These are phyloP conservation scores for Geotrichum aggregatum DNA, from an alignment of 1,139 yeast species.

Conservation along the genomic window DNA sequence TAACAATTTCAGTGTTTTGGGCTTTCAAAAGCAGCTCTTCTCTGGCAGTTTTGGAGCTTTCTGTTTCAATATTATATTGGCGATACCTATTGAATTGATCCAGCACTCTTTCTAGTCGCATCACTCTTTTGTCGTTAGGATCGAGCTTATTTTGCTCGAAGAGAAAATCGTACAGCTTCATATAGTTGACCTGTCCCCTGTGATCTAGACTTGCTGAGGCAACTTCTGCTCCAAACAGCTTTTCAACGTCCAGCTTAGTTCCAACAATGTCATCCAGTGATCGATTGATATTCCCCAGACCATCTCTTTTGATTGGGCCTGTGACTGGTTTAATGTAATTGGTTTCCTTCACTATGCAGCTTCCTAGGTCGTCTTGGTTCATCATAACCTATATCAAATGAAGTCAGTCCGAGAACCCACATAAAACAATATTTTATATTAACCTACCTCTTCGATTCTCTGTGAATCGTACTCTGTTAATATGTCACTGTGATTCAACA, in stretches of 20 bases:
- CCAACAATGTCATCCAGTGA: slow-evolving; percentile 16
- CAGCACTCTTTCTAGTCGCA: slow-evolving; percentile 55
- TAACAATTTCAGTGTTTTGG: slow-evolving; percentile 2
- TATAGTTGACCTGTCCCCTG: slow-evolving; percentile 25
- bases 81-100: slow-evolving; percentile 65
- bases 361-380: slow-evolving; percentile 2
- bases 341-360: slow-evolving; percentile 1
- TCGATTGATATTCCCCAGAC: slow-evolving; percentile 9
- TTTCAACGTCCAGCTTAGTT: slow-evolving; percentile 17
- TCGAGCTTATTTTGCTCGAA: slow-evolving; percentile 44
- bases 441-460: slow-evolving; percentile 22
- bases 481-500: slow-evolving; percentile 22
- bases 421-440: background rate
- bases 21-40: slow-evolving; percentile 7
- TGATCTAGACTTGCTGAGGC: slow-evolving; percentile 13
- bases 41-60: slow-evolving; percentile 1
- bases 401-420: background rate
- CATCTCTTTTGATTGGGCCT: slow-evolving; percentile 10
- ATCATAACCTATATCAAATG: background rate
- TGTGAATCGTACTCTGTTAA: slow-evolving; percentile 22
- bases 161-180: slow-evolving; percentile 26
- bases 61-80: slow-evolving; percentile 46
- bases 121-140: slow-evolving; percentile 10
- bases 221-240: slow-evolving; percentile 16
- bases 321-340: slow-evolving; percentile 9